Conservation (phyloP, 2,329 filamentous ascomycete genomes). For the Daldinia eschscholtzii region DNA sequence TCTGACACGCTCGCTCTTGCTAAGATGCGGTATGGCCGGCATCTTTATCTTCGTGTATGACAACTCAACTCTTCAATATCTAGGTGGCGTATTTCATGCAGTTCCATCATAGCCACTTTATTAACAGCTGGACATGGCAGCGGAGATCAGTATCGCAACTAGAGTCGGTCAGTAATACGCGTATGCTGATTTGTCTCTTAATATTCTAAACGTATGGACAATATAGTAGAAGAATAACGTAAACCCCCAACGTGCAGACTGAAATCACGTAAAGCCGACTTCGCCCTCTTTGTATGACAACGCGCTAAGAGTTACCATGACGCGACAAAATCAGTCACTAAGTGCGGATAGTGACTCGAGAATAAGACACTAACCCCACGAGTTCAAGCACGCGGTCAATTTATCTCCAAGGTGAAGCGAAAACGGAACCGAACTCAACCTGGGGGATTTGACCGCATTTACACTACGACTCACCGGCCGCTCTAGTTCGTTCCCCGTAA, state of each 20-base stretch:
- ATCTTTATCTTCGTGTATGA: neutral
- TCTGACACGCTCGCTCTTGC: neutral
- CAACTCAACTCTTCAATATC: neutral
- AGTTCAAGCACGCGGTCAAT: slow-evolving; percentile 5
- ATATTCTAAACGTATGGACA: neutral
- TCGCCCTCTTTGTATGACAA: neutral
- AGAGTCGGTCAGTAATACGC: neutral
- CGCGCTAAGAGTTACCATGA: neutral
- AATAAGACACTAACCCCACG: neutral
- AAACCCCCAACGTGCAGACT: neutral
- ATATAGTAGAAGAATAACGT: neutral
- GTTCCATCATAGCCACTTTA: neutral
- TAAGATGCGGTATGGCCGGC: neutral
- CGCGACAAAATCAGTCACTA: neutral
- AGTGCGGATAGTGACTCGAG: neutral
- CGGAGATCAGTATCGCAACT: neutral
- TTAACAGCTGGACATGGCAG: neutral
- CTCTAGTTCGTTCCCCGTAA: neutral
- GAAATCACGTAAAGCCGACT: neutral
- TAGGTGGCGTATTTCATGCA: neutral
- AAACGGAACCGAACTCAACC: neutral
- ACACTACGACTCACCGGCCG: slow-evolving; percentile 6
- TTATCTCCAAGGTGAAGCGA: neutral
- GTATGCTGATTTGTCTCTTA: neutral
- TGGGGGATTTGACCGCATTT: slow-evolving; percentile 7